phyloP scores from a whole-genome alignment of 2,329 filamentous ascomycete species.

The Hymenoscyphus fructigenus region DNA sequence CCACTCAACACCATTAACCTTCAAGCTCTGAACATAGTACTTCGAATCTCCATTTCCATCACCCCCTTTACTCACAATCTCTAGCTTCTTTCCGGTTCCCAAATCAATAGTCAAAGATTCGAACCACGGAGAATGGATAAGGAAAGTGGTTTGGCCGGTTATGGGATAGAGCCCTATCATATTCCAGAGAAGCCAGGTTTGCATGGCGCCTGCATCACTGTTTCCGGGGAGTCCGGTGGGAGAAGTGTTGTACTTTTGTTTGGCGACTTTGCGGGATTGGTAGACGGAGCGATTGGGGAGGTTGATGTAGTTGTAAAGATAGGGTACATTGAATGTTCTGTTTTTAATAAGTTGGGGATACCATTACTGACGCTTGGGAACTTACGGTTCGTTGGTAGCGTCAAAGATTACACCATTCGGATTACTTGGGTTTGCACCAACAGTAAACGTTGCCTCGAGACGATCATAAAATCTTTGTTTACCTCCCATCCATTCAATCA shows the following conservation, averaged over 20 bases:
- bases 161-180: conserved; percentile 69
- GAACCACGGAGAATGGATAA: conserved; percentile 65
- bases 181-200: conserved; percentile 67
- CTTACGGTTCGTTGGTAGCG: conserved; percentile 38
- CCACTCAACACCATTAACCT: conserved; percentile 64
- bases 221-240: conserved; percentile 64
- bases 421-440: conserved; percentile 44
- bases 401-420: conserved; percentile 60
- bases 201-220: conserved; percentile 71
- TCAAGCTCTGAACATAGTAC: conserved; percentile 64
- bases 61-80: conserved; percentile 53
- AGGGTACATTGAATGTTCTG: conserved; percentile 59
- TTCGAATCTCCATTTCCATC: conserved; percentile 45
- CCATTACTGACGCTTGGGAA: background rate
- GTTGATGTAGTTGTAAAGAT: conserved; percentile 66
- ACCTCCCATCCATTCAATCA: conserved; percentile 50
- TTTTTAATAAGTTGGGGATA: background rate
- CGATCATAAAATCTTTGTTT: conserved; percentile 47
- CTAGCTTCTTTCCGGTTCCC: conserved; percentile 52
- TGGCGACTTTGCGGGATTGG: conserved; percentile 57
- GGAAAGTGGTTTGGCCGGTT: conserved; percentile 66
- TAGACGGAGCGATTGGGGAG: conserved; percentile 61
- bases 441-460: conserved; percentile 51
- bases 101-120: conserved; percentile 58
- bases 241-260: conserved; percentile 56